Evolutionary conservation across 2,329 filamentous ascomycete genomes (phyloP).

Genomic region (Botrytis galanthina): DNA sequence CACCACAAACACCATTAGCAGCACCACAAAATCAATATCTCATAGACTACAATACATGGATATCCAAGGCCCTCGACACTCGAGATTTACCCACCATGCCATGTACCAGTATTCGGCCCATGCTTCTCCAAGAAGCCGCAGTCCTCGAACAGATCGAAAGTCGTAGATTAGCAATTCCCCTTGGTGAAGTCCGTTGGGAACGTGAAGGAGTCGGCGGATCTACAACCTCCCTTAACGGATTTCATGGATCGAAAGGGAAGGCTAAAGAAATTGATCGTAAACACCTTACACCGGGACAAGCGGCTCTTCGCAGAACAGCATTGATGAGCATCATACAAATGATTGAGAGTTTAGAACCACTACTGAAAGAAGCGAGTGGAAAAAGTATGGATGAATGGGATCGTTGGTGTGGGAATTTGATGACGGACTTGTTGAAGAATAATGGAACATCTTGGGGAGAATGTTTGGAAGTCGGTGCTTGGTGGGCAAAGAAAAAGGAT

Average conservation of each 20-base stretch:
- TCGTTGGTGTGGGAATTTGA: constrained; percentile 83
- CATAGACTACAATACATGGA: constrained; percentile 80
- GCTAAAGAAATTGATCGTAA: constrained; percentile 33
- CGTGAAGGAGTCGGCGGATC: constrained; percentile 66
- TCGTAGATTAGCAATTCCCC: constrained; percentile 79
- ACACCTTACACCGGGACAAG: constrained; percentile 56
- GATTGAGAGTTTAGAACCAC: constrained; percentile 80
- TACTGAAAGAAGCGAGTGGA: constrained; percentile 76
- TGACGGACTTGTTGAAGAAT: constrained; percentile 76
- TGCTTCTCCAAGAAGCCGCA: constrained; percentile 78
- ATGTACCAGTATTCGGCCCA: constrained; percentile 73
- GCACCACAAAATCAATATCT: constrained; percentile 78
- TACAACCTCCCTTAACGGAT: constrained; percentile 58
- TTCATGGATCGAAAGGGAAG: constrained; percentile 42
- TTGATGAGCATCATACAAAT: constrained; percentile 76
- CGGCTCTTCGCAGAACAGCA: constrained; percentile 74
- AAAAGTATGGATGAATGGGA: constrained; percentile 94
- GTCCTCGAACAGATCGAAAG: constrained; percentile 65
- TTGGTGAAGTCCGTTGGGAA: constrained; percentile 86
- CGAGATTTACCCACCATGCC: constrained; percentile 71
- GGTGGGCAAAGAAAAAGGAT: constrained; percentile 84
- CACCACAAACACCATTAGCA: constrained; percentile 77
- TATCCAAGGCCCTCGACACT: constrained; percentile 70
- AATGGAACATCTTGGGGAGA: constrained; percentile 79
- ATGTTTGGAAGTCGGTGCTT: constrained; percentile 82